phyloP scores from a whole-genome alignment of 108 stramenopile species.

The Skeletonema grethae region DNA sequence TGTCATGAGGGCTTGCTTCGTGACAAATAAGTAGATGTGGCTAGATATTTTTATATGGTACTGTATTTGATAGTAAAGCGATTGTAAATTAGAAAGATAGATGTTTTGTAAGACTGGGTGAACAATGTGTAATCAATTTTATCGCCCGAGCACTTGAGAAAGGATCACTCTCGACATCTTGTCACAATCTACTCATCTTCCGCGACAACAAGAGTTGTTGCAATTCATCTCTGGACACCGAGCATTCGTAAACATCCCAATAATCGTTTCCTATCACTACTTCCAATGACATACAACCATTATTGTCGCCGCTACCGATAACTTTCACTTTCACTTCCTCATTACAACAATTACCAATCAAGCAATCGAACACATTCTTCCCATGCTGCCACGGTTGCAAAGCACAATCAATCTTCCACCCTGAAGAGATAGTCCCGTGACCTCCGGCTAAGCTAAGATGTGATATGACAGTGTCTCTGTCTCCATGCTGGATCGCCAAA shows the following conservation, averaged over 20 bases:
- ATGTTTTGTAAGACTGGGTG: no score
- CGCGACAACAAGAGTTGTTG: neutral
- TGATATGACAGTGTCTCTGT: slow-evolving; percentile 61
- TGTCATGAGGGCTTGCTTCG: neutral
- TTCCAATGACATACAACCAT: slow-evolving; percentile 34
- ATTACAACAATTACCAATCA: neutral
- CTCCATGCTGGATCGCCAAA: slow-evolving; percentile 60
- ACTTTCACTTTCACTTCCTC: slow-evolving; percentile 18
- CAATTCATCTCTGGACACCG: slow-evolving; percentile 7
- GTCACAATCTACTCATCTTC: neutral
- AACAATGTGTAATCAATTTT: no score
- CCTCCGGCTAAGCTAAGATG: slow-evolving; percentile 70
- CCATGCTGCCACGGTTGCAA: slow-evolving; percentile 80
- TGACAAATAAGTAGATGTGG: neutral
- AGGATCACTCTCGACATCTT: neutral
- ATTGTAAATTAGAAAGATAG: neutral
- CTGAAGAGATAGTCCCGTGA: slow-evolving; percentile 69
- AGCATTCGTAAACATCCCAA: slow-evolving; percentile 63
- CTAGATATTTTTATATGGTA: no score
- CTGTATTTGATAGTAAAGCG: neutral
- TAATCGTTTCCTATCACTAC: slow-evolving; percentile 42
- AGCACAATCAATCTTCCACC: slow-evolving; percentile 75
- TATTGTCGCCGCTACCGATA: slow-evolving; percentile 11
- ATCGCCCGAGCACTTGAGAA: no score
- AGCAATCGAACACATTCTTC: slow-evolving; percentile 26